Base-by-base conservation (phyloP, 2,329 filamentous ascomycete species). In the Stachybotrys chartarum region DNA sequence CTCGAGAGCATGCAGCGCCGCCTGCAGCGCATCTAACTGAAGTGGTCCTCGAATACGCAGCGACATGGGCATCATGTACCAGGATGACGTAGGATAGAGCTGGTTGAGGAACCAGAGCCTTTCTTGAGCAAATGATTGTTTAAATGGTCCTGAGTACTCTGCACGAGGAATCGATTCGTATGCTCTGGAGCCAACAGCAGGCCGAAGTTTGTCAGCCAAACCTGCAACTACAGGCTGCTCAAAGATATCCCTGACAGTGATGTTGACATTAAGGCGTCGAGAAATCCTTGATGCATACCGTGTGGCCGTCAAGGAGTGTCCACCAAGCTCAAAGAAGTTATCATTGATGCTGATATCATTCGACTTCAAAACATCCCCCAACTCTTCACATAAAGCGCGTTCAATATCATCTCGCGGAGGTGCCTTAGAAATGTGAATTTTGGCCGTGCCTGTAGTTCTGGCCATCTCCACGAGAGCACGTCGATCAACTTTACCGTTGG, bases 271-370 rank as follows among this genome's bases (percentile, higher is more conserved):
- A 6, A 58, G 32, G 1, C 55, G 46, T 16, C 54, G 54, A 35
- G 24, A 24, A 24, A 24, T 16, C 4, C 24, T 24, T 24, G 24
- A 24, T 24, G 24, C 24, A 24, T 24, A 24, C 24, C 4, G 24
- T 56, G 66, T 66, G 1, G 64, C 62, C 1, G 53, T 49, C 18
- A 66, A 58, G 0, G 66, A 68, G 48, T 67, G 59, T 1, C 66
- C 66, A 3, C 66, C 66, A 0, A 68, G 56, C 7, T 55, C 56
- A 54, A 68, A 66, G 52, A 68, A 68, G 18, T 58, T 58, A 47
- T 65, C 61, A 16, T 17, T 24, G 24, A 24, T 24, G 24, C 4
- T 24, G 4, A 24, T 24, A 24, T 3, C 24, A 24, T 24, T 4
- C 24, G 24, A 24, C 24, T 24, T 24, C 24, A 24, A 24, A 24